These are phyloP conservation scores for Arthrinium puccinioides DNA, from an alignment of 2,329 filamentous ascomycete genomes.

Conservation along the genomic window DNA sequence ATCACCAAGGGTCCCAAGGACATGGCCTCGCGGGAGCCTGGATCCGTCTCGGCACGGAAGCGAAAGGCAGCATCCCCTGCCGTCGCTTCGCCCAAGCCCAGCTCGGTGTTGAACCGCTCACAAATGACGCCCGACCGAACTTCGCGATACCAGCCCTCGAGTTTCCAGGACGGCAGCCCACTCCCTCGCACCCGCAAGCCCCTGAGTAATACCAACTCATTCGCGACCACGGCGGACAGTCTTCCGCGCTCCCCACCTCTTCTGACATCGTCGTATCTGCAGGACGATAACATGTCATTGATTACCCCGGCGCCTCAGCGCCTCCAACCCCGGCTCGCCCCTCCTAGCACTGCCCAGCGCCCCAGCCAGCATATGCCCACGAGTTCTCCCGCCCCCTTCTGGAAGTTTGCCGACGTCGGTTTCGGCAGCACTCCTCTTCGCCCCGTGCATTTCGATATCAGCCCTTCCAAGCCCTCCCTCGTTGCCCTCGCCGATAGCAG, in stretches of 20 bases:
- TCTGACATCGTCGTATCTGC: conserved; percentile 54
- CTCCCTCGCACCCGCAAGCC: conserved; percentile 49
- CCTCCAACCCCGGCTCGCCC: conserved; percentile 67
- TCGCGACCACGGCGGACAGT: conserved; percentile 36
- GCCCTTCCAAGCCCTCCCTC: conserved; percentile 42
- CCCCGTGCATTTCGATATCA: conserved; percentile 45
- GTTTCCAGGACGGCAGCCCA: conserved; percentile 53
- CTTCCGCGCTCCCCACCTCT: conserved; percentile 50
- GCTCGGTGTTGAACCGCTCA: conserved; percentile 37
- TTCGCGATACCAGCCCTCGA: conserved; percentile 29
- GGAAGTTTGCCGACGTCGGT: conserved; percentile 78
- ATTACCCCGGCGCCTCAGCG: conserved; percentile 68
- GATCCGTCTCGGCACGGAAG: conserved; percentile 48
- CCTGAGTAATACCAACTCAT: conserved; percentile 32
- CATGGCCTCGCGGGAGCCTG: conserved; percentile 40
- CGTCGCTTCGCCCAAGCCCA: conserved; percentile 47
- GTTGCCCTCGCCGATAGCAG: conserved; percentile 43
- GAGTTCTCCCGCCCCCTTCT: conserved; percentile 78
- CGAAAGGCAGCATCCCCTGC: conserved; percentile 42
- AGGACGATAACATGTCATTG: conserved; percentile 54
- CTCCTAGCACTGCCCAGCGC: conserved; percentile 72
- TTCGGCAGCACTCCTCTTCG: conserved; percentile 65
- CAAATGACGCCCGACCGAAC: conserved; percentile 54
- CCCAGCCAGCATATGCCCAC: conserved; percentile 83
- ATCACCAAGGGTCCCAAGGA: conserved; percentile 52